phyloP scores from a whole-genome alignment of 2,329 filamentous ascomycete species.

The Neophaeococcomyces mojaviensis region DNA sequence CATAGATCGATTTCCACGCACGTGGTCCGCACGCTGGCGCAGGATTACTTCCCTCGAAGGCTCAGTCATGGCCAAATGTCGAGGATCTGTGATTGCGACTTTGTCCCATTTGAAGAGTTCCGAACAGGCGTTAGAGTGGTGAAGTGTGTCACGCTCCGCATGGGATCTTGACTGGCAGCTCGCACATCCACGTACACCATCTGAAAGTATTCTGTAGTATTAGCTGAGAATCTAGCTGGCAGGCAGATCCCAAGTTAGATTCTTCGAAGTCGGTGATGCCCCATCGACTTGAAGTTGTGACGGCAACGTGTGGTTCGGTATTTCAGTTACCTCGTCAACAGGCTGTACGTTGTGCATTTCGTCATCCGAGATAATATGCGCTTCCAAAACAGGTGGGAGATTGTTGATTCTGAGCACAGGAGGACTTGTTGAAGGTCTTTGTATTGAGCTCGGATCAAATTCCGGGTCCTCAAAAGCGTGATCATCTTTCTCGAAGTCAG shows the following conservation, averaged over 20 bases:
- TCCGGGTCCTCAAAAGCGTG: conserved; percentile 15
- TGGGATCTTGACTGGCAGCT: no score
- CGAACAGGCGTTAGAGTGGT: no score
- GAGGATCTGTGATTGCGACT: no score
- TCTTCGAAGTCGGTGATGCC: conserved; percentile 16
- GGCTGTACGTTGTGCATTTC: conserved; percentile 14
- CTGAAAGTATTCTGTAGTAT: no score
- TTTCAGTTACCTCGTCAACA: background rate
- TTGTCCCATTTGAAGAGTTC: no score
- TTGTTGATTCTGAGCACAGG: conserved; percentile 13
- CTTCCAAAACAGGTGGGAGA: conserved; percentile 5
- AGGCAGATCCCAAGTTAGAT: conserved; percentile 21
- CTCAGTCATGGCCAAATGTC: no score
- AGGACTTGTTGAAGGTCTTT: conserved; percentile 21
- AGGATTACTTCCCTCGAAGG: no score
- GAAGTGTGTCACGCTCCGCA: no score
- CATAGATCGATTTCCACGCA: no score
- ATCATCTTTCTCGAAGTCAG: background rate
- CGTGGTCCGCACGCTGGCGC: no score
- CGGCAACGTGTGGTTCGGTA: background rate
- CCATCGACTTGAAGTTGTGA: conserved; percentile 15
- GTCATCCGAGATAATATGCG: conserved; percentile 3
- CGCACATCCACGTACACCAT: no score
- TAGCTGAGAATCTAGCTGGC: conserved; percentile 6
- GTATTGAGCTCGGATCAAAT: conserved; percentile 22